A percentile compares a stretch with the other conserved stretches of the same genome.
Evolutionary conservation across 2,329 filamentous ascomycete species (phyloP).

Genomic region (Colletotrichum sp.): DNA sequence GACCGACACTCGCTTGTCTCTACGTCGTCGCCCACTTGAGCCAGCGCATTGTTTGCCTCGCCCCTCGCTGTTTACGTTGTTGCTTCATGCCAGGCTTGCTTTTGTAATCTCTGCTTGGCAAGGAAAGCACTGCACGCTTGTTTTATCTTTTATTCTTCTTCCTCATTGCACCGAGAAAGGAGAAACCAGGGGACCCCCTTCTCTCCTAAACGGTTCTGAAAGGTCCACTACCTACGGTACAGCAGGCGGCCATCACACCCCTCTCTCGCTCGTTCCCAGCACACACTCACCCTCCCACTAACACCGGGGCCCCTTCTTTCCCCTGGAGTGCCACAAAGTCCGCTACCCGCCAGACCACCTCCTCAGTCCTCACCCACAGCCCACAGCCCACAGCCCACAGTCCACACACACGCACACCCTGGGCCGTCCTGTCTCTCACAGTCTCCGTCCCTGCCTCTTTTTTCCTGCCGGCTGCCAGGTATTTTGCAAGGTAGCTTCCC

Average conservation of each 20-base stretch:
- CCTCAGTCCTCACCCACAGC: neutral
- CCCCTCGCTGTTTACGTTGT: neutral
- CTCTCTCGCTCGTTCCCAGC: neutral
- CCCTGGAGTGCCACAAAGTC: slow-evolving; percentile 8
- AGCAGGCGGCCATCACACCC: neutral
- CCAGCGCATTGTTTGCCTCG: neutral
- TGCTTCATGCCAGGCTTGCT: neutral
- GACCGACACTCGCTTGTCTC: slow-evolving; percentile 1
- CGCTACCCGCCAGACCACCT: neutral
- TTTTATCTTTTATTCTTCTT: neutral
- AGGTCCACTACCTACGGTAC: slow-evolving; percentile 1
- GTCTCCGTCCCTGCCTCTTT: neutral
- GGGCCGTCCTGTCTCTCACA: neutral
- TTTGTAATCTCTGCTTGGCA: neutral
- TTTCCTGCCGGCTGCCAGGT: neutral
- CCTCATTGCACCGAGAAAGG: slow-evolving; percentile 9
- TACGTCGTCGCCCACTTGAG: neutral
- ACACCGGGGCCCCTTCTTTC: neutral
- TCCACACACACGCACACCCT: neutral
- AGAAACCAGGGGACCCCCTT: slow-evolving; percentile 14
- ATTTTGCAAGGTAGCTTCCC: neutral
- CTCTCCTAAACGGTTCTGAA: slow-evolving; percentile 14
- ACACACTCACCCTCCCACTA: neutral
- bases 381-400: neutral
- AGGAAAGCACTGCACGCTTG: neutral